Evolutionary conservation across 2,329 filamentous ascomycete species (phyloP), one percentile per base, ranked within the genome.

Genomic region (Myriosclerotinia duriaeana): DNA sequence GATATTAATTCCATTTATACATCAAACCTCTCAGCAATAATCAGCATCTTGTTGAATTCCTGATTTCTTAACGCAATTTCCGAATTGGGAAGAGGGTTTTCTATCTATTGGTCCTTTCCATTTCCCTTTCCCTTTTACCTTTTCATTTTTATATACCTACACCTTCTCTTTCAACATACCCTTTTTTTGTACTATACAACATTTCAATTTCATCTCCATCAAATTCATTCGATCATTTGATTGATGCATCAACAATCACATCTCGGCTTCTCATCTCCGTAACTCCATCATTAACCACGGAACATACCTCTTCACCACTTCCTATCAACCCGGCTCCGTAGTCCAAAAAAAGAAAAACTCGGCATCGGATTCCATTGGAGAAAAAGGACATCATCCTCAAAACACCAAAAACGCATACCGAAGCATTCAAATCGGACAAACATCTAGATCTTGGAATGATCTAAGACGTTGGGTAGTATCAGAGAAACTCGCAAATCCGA

Each of bases 101-200:
- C 34, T 15, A 60, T 48, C 56, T 36, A 34, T 34, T 60, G 56
- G 56, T 17, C 26, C 58, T 60, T 38, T 60, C 36, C 38, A 44
- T 60, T 36, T 60, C 36, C 38, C 58, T 60, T 36, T 60, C 30
- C 44, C 30, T 48, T 36, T 22, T 38, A 38, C 44, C 44, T 50
- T 50, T 26, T 60, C 34, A 48, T 60, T 46, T n/a, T n/a, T 42
- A 42, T 48, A 48, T 46, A n/a, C n/a, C n/a, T n/a, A 60, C 56
- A 8, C 7, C 14, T 48, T 38, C 56, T 60, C 42, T 36, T 48
- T 38, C 42, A 22, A 22, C 6, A 48, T 22, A 17, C 40, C 42
- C 42, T 44, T 5, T 20, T 30, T 12, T 11, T 11, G 20, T 60
- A 48, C 30, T 17, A 22, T 36, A 36, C 20, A 46, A 60, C 30